Evolutionary conservation across 257 asterid genomes (phyloP).

Genomic region (Mentha longifolia): DNA sequence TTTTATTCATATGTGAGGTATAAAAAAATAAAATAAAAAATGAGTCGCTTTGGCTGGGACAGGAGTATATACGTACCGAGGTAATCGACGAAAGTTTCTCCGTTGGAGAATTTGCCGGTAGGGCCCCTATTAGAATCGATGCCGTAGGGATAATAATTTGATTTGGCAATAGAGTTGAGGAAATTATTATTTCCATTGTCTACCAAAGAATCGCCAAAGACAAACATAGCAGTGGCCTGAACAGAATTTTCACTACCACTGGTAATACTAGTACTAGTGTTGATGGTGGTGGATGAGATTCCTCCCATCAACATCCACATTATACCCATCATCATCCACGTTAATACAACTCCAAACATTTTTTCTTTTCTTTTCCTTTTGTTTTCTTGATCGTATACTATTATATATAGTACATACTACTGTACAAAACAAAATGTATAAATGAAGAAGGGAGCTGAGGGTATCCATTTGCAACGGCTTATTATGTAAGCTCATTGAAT

Average conservation of each 20-base stretch:
- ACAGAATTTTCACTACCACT: neutral
- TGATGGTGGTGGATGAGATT: conserved; percentile 17
- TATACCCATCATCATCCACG: neutral
- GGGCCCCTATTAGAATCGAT: conserved; percentile 59
- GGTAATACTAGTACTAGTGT: neutral
- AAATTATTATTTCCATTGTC: conserved; percentile 87
- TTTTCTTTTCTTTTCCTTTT: neutral
- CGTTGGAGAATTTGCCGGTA: conserved; percentile 82
- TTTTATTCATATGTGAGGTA: no score
- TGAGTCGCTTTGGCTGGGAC: no score
- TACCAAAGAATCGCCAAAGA: conserved; percentile 86
- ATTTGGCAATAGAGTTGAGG: conserved; percentile 75
- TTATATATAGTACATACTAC: neutral
- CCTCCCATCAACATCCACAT: neutral
- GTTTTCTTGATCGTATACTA: no score
- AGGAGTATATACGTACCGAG: conserved; percentile 52
- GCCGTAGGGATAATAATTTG: conserved; percentile 89
- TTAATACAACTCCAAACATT: neutral
- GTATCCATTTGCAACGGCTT: conserved; percentile 37
- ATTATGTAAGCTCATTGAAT: conserved; percentile 8
- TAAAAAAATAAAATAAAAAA: no score
- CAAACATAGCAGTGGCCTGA: conserved; percentile 68
- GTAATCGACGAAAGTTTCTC: conserved; percentile 66
- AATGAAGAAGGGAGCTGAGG: neutral
- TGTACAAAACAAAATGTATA: neutral